Base-by-base conservation (phyloP, 1,284 basidiomycete genomes). In the Moesziomyces aphidis region DNA sequence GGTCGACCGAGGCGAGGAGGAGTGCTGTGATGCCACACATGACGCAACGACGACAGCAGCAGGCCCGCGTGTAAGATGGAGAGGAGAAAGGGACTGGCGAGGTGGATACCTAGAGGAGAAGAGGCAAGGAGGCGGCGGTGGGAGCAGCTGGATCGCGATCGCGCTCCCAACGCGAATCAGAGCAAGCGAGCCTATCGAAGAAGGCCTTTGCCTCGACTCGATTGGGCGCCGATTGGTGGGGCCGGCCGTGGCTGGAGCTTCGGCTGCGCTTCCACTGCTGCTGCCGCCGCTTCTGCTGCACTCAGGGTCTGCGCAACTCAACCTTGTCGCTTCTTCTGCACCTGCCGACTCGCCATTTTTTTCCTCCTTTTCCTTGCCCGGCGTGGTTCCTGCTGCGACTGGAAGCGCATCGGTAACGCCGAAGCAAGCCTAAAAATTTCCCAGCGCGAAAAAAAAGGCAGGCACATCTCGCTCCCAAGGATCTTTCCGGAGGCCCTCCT, bases 1-100 rank as follows among this genome's bases (percentile, higher is more conserved):
- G 63, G 23, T 74, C 64, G 56, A 64, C 67, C 46, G 69, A 61
- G 44, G 82, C 80, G 49, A 83, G 67, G 26, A 84, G 75, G 39
- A 83, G 65, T 4, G 83, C 83, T 28, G 82, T 69, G 63, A 84
- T 84, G 36, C 83, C 83, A 73, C 83, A 84, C 83, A 84, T 84
- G 67, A 43, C 64, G 17, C 43, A 21, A 11, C 22, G 11, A 39
- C 17, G 39, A 24, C 15, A 26, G 39, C 3, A 34, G 17, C 22
- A 39, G n/a, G 49, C 39, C 23, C 28, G 19, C 21, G n/a, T 21
- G 43, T 21, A 28, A 44, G 46, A 50, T 24, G 15, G 44, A 59
- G 44, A 23, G 52, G 51, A 43, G 55, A 61, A 55, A 55, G 45
- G 54, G 43, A 34, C 34, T 46, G 52, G 62, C 53, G 63, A 63